Percentiles rank a stretch among this genome's conserved stretches.
Conservation (phyloP, 345 rosid genomes). For the Pistacia vera region DNA sequence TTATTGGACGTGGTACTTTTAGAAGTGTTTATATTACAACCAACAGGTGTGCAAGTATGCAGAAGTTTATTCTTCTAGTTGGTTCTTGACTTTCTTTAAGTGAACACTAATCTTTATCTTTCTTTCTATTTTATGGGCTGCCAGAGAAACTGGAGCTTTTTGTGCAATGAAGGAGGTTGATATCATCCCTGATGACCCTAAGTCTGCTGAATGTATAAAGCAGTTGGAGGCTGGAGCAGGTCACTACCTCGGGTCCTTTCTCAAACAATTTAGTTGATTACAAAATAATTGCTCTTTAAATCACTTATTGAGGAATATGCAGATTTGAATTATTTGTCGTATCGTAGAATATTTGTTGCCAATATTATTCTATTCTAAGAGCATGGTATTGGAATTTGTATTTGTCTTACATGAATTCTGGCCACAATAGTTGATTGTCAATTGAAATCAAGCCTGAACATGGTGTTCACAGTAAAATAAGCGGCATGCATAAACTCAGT, state of each 20-base stretch:
- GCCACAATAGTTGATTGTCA: not conserved
- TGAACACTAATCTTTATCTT: not conserved
- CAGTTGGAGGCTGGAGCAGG: constrained; percentile 43
- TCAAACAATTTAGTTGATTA: too few relatives aligned
- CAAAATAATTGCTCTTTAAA: too few relatives aligned
- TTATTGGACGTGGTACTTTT: constrained; percentile 75
- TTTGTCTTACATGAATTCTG: not conserved
- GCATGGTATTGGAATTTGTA: not conserved
- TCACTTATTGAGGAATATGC: too few relatives aligned
- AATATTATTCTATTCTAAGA: too few relatives aligned
- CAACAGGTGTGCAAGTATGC: constrained; percentile 44
- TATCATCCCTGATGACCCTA: constrained; percentile 58
- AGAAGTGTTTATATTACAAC: constrained; percentile 66
- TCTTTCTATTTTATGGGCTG: not conserved
- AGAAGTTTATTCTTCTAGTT: constrained; percentile 8
- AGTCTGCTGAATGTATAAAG: constrained; percentile 62
- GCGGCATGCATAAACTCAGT: not conserved
- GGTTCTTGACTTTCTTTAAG: constrained; percentile 4
- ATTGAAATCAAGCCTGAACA: too few relatives aligned
- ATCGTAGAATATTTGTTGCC: too few relatives aligned
- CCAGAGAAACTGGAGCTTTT: constrained; percentile 71
- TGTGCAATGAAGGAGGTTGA: constrained; percentile 80
- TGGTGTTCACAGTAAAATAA: not conserved
- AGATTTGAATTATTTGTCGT: too few relatives aligned
- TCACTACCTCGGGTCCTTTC: too few relatives aligned